Conservation (phyloP, 768 basidiomycete species). For the Hydnomerulius pinastri region DNA sequence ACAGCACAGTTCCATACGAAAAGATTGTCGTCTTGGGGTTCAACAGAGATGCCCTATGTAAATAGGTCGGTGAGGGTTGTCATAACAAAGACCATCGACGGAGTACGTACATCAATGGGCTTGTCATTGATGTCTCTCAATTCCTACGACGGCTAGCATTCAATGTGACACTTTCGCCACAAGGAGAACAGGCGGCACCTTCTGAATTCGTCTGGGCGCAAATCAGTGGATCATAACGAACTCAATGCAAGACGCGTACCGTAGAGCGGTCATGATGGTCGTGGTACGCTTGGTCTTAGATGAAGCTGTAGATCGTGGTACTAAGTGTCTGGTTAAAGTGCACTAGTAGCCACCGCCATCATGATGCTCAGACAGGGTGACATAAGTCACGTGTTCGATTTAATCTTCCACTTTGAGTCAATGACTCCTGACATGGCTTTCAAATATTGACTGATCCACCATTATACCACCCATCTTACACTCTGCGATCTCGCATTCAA, state of each 20-base stretch:
- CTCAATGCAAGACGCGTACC: slow-evolving; percentile 27
- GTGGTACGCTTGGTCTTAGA: slow-evolving; percentile 2
- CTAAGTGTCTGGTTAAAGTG: too few relatives aligned
- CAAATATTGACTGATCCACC: too few relatives aligned
- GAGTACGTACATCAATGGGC: slow-evolving; percentile 60
- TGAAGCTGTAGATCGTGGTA: background rate
- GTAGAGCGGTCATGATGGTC: slow-evolving; percentile 39
- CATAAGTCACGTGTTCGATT: slow-evolving; percentile 17
- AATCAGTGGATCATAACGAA: slow-evolving; percentile 20
- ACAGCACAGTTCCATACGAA: slow-evolving; percentile 78
- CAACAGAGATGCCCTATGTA: slow-evolving; percentile 60
- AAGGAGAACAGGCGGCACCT: slow-evolving; percentile 42
- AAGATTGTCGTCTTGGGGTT: slow-evolving; percentile 69
- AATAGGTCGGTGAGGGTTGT: slow-evolving; percentile 10
- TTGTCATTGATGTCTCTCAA: slow-evolving; percentile 57
- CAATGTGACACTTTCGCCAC: slow-evolving; percentile 2
- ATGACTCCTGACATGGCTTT: too few relatives aligned
- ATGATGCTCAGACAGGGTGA: background rate
- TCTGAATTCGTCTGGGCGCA: slow-evolving; percentile 66
- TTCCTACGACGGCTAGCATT: slow-evolving; percentile 52
- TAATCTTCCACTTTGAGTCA: too few relatives aligned
- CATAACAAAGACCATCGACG: slow-evolving; percentile 8
- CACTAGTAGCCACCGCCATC: too few relatives aligned
- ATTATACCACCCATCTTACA: too few relatives aligned
- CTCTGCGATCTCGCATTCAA: too few relatives aligned